Conservation (phyloP, 2,329 filamentous ascomycete genomes). For the Thelonectria rubi region DNA sequence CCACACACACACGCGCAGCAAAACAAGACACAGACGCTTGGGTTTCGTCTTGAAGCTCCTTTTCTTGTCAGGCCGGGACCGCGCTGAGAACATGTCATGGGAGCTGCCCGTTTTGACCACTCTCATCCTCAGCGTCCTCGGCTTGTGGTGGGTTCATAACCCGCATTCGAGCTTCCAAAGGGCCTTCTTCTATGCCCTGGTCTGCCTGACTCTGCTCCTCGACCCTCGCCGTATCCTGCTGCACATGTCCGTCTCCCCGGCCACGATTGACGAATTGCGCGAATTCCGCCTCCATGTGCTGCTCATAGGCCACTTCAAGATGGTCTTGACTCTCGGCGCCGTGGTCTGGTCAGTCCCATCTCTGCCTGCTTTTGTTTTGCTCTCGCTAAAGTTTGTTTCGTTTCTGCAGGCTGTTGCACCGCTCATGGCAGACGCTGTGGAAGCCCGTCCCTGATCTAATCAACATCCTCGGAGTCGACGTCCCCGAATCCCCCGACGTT, state of each 20-base stretch:
- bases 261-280: conserved; percentile 47
- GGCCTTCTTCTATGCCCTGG: conserved; percentile 44
- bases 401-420: conserved; percentile 75
- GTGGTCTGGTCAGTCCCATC: conserved; percentile 58
- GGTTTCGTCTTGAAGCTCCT: conserved; percentile 36
- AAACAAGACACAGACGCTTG: conserved; percentile 34
- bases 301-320: conserved; percentile 60
- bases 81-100: conserved; percentile 56
- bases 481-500: conserved; percentile 87
- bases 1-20: conserved; percentile 26
- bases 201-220: conserved; percentile 47
- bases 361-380: conserved; percentile 9
- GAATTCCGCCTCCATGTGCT: conserved; percentile 58
- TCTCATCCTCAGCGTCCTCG: conserved; percentile 51
- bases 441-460: conserved; percentile 93
- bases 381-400: conserved; percentile 27
- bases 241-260: conserved; percentile 44
- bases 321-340: conserved; percentile 63
- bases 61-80: conserved; percentile 36
- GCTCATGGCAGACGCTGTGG: conserved; percentile 87
- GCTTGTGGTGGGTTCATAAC: conserved; percentile 51
- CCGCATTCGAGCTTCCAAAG: conserved; percentile 46
- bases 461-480: conserved; percentile 90
- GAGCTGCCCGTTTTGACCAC: conserved; percentile 52
- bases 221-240: conserved; percentile 45